Evolutionary conservation across 495 filamentous ascomycete genomes (phyloP).

Genomic region (Tuber microsphaerosporum): DNA sequence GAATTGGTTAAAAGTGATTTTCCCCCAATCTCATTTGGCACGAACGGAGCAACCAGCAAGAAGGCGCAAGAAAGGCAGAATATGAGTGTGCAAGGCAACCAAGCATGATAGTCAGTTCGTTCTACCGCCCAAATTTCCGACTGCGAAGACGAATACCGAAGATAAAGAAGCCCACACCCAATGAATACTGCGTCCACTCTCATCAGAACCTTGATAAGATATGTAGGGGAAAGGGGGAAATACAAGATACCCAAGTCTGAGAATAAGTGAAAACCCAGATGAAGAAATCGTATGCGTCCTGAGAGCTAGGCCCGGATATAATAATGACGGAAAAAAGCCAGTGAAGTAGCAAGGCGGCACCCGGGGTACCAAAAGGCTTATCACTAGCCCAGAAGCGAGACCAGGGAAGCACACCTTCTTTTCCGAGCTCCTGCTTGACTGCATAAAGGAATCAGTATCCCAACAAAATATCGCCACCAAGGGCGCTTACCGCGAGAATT

Average conservation of each 20-base stretch:
- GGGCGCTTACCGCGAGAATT: conserved; percentile 21
- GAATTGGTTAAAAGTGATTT: conserved; percentile 23
- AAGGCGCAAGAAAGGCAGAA: conserved; percentile 44
- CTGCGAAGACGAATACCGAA: conserved; percentile 42
- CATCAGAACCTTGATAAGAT: neutral
- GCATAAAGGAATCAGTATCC: conserved; percentile 6
- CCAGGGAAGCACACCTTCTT: conserved; percentile 58
- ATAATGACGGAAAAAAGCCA: conserved; percentile 45
- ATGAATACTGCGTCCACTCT: conserved; percentile 11
- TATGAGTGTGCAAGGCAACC: conserved; percentile 41
- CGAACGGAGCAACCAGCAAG: conserved; percentile 45
- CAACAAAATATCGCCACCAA: neutral
- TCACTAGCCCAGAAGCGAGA: conserved; percentile 61
- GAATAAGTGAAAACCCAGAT: conserved; percentile 30
- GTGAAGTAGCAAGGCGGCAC: conserved; percentile 45
- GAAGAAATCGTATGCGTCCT: conserved; percentile 43
- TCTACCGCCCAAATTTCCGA: conserved; percentile 42
- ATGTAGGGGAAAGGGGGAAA: neutral
- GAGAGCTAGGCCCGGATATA: conserved; percentile 32
- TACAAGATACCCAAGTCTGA: conserved; percentile 15
- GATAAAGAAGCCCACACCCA: conserved; percentile 21
- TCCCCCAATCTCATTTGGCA: conserved; percentile 37
- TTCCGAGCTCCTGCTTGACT: conserved; percentile 51
- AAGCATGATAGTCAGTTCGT: conserved; percentile 43
- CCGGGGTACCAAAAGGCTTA: conserved; percentile 53